Conservation (phyloP, 345 rosid species). For the Firmiana major region DNA sequence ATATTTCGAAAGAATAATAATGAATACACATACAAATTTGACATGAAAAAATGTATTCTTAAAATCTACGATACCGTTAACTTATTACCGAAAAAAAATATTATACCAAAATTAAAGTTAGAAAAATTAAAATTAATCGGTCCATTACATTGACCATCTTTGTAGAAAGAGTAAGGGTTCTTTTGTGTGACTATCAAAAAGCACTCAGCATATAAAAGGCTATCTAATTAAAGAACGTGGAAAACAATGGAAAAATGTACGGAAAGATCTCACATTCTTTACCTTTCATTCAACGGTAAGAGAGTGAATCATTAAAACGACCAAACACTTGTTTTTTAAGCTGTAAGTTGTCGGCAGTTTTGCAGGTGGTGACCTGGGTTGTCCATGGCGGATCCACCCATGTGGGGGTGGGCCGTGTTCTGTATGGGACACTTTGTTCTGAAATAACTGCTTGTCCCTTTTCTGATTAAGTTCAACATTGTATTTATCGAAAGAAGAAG, state of each 20-base stretch:
- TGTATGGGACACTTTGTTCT: background rate
- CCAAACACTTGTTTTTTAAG: background rate
- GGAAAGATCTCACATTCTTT: background rate
- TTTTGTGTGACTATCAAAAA: background rate
- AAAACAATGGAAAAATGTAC: background rate
- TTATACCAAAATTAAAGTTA: background rate
- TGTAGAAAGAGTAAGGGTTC: background rate
- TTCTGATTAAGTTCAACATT: too few species aligned
- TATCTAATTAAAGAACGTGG: background rate
- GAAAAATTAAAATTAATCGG: background rate
- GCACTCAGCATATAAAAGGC: too few species aligned
- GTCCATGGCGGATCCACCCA: background rate
- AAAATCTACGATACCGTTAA: too few species aligned
- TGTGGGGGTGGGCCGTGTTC: background rate
- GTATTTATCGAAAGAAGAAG: too few species aligned
- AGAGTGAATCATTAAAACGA: too few species aligned
- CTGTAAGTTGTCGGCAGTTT: constrained; percentile 6
- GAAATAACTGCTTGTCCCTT: background rate
- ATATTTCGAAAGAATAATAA: too few species aligned
- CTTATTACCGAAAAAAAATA: too few species aligned
- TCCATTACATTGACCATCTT: background rate
- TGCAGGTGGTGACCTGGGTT: background rate
- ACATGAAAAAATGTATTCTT: too few species aligned
- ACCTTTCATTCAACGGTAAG: too few species aligned
- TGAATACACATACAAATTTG: too few species aligned